These are phyloP conservation scores for Leccinum longicurvipes DNA, from an alignment of 768 basidiomycete genomes.

Conservation along the genomic window DNA sequence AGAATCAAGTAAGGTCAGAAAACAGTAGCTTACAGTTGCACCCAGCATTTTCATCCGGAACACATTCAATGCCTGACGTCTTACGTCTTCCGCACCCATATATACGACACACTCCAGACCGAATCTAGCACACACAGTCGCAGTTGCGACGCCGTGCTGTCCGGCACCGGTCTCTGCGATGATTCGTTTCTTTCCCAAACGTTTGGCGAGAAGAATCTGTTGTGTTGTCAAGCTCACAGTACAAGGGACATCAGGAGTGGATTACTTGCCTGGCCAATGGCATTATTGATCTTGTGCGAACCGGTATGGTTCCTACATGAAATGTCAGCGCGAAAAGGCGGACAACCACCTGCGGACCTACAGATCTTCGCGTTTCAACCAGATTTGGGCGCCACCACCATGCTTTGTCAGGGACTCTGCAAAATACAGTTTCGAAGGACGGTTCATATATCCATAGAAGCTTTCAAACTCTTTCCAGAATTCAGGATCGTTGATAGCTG, in stretches of 20 bases:
- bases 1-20: not conserved
- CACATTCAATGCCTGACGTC: slow-evolving; percentile 94
- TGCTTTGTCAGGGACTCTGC: slow-evolving; percentile 88
- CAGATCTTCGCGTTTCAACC: slow-evolving; percentile 96
- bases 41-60: slow-evolving; percentile 98
- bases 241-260: not conserved
- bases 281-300: slow-evolving; percentile 99
- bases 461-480: slow-evolving; percentile 92
- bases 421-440: slow-evolving; percentile 88
- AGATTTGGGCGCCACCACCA: slow-evolving; percentile 92
- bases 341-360: slow-evolving; percentile 32
- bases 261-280: slow-evolving; percentile 81
- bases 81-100: slow-evolving; percentile 98
- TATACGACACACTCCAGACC: slow-evolving; percentile 94
- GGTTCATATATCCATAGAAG: slow-evolving; percentile 91
- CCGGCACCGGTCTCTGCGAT: slow-evolving; percentile 99
- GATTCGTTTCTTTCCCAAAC: slow-evolving; percentile 93
- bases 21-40: slow-evolving; percentile 55
- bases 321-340: slow-evolving; percentile 1
- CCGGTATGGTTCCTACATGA: slow-evolving; percentile 89
- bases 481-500: slow-evolving; percentile 80
- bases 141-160: slow-evolving; percentile 98
- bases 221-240: not conserved
- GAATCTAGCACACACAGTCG: slow-evolving; percentile 96
- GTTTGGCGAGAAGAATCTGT: slow-evolving; percentile 88